Evolutionary conservation across 2,329 filamentous ascomycete species (phyloP), one percentile per base, ranked within the genome.

Genomic region (Chaetomium sp.): DNA sequence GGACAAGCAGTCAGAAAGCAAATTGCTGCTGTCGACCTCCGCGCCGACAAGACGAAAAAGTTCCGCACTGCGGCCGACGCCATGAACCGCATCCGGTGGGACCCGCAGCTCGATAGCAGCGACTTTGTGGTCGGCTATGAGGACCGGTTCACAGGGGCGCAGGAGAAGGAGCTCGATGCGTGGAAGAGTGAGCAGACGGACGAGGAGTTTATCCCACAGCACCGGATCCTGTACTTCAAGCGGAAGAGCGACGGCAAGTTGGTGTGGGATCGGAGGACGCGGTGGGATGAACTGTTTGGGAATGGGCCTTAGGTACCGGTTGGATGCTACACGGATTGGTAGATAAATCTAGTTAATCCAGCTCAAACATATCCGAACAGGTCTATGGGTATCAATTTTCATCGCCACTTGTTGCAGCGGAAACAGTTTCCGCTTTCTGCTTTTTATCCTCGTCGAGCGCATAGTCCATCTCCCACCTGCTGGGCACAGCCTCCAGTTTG

Each of bases 151-250:
- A 65, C 79, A 4, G 85, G 84, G 1, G 77, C 80, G 2, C 79
- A 78, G 68, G 86, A 88, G 73, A 83, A 82, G 67, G 72, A 79
- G 1, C 74, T 88, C 5, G 81, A 81, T 59, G 75, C 78, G 33
- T 89, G 86, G 86, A 87, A 85, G 76, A 78, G 77, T 19, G 86
- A 88, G 70, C 82, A 85, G 74, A 87, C 86, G 35, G 83, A 88
- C 68, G 85, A 88, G 65, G 86, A 89, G 73, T 89, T 87, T 70
- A 88, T 89, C 62, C 87, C 87, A 7, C 84, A 88, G 74, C 86
- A 88, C 70, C 79, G 86, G 19, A 86, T 89, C 67, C 72, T 86
- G 63, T 88, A 86, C 72, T 88, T 89, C 71, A 85, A 81, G 73
- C 78, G 81, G 12, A 80, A 74, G 72, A 82, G 79, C 63, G 83